Conservation (phyloP, 345 rosid species). For the Murraya koenigii region DNA sequence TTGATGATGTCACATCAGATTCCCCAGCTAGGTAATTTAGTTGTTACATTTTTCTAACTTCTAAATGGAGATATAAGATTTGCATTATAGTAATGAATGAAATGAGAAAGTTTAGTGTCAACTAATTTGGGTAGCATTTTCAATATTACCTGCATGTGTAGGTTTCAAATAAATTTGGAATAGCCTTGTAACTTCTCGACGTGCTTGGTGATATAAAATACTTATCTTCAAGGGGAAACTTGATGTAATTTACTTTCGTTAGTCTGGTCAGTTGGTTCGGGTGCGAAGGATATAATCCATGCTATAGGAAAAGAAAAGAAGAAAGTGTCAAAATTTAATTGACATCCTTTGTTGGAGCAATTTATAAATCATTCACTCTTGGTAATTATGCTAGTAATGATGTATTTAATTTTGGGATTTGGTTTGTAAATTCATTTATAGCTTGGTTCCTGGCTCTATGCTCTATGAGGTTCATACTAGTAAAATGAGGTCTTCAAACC, state of each 20-base stretch:
- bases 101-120: background rate
- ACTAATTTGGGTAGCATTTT: background rate
- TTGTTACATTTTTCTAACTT: background rate
- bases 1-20: constrained; percentile 72
- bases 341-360: background rate
- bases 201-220: background rate
- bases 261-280: background rate
- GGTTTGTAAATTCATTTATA: background rate
- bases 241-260: background rate
- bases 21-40: constrained; percentile 49
- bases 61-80: background rate
- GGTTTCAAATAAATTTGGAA: background rate
- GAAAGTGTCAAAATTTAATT: background rate
- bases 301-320: background rate
- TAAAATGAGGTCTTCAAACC: background rate
- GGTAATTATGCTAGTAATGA: background rate
- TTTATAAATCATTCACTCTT: background rate
- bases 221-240: background rate
- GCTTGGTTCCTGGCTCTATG: background rate
- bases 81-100: background rate
- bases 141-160: constrained; percentile 1
- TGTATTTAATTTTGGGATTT: background rate
- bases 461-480: background rate
- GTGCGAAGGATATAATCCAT: background rate
- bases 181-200: background rate